Percentiles rank a stretch among this genome's conserved stretches.
phyloP scores from a whole-genome alignment of 805 yeast genomes.

The Myxozyma mucilagina region DNA sequence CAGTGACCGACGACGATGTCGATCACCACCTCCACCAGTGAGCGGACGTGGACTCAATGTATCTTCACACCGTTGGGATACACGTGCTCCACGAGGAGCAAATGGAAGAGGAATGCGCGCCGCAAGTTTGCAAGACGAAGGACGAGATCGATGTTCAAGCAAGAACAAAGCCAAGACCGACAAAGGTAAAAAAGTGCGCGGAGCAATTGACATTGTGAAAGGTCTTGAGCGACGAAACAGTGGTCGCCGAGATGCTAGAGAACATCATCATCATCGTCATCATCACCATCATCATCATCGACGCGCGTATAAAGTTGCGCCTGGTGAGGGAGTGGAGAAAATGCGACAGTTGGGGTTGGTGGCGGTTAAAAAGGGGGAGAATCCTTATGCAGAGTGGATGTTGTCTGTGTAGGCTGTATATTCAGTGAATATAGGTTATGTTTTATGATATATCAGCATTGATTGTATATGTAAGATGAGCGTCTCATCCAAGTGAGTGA shows the following conservation, averaged over 20 bases:
- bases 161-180: not conserved
- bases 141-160: not conserved
- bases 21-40: conserved; percentile 8
- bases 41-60: not conserved
- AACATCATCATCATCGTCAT: conserved; percentile 18
- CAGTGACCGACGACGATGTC: conserved; percentile 5
- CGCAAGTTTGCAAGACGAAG: too few species aligned
- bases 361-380: conserved; percentile 27
- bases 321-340: conserved; percentile 35
- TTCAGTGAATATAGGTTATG: too few species aligned
- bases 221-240: conserved; percentile 30
- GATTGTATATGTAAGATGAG: too few species aligned
- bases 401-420: conserved; percentile 14
- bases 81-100: not conserved
- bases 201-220: conserved; percentile 32
- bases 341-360: conserved; percentile 33
- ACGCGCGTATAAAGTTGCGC: conserved; percentile 7
- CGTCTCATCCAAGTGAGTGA: too few species aligned
- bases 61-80: not conserved
- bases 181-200: conserved; percentile 8
- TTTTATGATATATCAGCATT: too few species aligned
- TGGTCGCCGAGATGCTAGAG: conserved; percentile 17
- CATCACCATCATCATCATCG: conserved; percentile 12
- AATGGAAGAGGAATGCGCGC: not conserved
- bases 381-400: conserved; percentile 33